Evolutionary conservation across 2,329 filamentous ascomycete species (phyloP), one percentile per base, ranked within the genome.

Genomic region (Ascomycota sp.): DNA sequence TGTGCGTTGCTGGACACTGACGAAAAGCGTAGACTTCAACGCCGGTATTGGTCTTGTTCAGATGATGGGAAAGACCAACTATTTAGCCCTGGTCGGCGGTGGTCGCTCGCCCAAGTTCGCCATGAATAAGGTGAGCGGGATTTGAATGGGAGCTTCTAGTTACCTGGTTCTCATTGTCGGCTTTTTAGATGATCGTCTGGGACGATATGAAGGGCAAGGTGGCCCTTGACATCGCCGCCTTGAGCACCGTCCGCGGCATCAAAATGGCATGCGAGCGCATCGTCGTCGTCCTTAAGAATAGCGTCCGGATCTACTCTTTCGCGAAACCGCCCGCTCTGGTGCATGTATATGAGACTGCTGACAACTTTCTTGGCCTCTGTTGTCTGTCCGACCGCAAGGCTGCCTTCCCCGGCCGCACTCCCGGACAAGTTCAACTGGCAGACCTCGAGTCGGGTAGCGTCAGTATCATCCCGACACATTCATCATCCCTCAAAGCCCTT

Each of bases 381-480:
- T 79, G 75, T 44, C 57, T 95, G 13, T 76, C 77, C 2, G 61
- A 73, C 23, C 74, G 73, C 38, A 61, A 74, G 23, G 59, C 93
- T 6, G 80, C 76, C 1, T 89, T 95, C 37, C 86, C 86, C 0
- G 86, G 86, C n/a, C 68, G 82, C 30, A 85, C 78, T 1, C 56
- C 70, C 0, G 89, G 89, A 9, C 89, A 98, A 44, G 75, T 95
- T 20, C 85, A 94, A 48, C 57, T 95, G 1, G 76, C 93, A 30
- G 74, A 91, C 41, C 54, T 91, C 8, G 60, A 63, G 12, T 81
- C 73, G 0, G 73, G 74, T 29, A 86, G 80, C 42, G 81, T 95
- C 38, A 91, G 77, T 55, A 93, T 98, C 48, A 82, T 95, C 34
- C 82, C 83, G 1, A 89, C 86, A 3, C 89, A 98, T 48, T 74